Conservation (phyloP, 2,329 filamentous ascomycete species). For the Sporothrix humicola region DNA sequence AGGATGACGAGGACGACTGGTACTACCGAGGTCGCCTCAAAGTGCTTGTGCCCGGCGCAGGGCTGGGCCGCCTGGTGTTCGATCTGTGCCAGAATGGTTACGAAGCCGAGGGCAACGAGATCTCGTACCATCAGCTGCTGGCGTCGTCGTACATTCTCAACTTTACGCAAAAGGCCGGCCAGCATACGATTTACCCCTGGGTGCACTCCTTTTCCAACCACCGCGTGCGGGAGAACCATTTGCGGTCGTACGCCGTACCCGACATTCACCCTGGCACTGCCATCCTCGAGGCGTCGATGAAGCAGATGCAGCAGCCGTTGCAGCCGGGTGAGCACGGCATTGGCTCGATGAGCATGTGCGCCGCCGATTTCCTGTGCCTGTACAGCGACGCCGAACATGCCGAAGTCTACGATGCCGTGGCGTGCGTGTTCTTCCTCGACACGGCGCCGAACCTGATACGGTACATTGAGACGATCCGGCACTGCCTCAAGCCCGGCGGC, state of each 20-base stretch:
- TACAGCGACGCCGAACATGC: conserved; percentile 71
- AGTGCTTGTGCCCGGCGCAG: conserved; percentile 87
- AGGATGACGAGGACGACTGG: conserved; percentile 19
- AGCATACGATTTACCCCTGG: conserved; percentile 84
- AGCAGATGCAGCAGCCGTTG: conserved; percentile 5
- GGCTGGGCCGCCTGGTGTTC: conserved; percentile 85
- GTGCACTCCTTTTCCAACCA: conserved; percentile 89
- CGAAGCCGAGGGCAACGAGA: conserved; percentile 86
- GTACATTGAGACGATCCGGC: conserved; percentile 82
- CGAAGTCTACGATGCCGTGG: conserved; percentile 76
- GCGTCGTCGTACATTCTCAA: conserved; percentile 81
- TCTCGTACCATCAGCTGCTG: conserved; percentile 95
- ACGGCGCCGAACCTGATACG: conserved; percentile 91
- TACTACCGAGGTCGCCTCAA: conserved; percentile 53
- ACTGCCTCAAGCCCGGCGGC: conserved; percentile 78
- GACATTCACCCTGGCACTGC: conserved; percentile 74
- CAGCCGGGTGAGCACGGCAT: conserved; percentile 37
- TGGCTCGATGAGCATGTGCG: conserved; percentile 88
- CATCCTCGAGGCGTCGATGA: conserved; percentile 46
- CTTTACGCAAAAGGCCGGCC: conserved; percentile 61
- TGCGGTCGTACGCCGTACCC: conserved; percentile 75
- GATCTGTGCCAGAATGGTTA: conserved; percentile 79
- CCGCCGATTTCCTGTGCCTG: conserved; percentile 88
- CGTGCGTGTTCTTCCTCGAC: conserved; percentile 94
- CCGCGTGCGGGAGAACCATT: conserved; percentile 71